Conservation (phyloP, 176 grass and related monocot genomes). For the Aegilops sharonensis region DNA sequence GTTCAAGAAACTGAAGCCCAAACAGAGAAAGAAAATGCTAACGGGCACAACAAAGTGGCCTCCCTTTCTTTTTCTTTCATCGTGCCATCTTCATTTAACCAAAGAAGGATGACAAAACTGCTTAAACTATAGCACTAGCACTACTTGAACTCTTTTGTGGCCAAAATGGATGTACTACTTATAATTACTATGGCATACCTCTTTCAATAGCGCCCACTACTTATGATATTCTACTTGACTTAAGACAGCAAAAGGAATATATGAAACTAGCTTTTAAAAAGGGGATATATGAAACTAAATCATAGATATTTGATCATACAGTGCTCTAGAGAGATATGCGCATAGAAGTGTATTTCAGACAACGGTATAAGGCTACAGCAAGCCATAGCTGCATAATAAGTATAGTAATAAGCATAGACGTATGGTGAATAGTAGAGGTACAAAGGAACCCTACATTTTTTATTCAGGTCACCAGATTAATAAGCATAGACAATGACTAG, state of each 20-base stretch:
- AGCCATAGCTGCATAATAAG: background rate
- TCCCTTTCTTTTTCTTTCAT: background rate
- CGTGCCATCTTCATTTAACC: background rate
- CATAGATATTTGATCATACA: background rate
- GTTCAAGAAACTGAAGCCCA: background rate
- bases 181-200: background rate
- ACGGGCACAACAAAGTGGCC: background rate
- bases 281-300: background rate
- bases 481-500: background rate
- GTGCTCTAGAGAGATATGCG: background rate
- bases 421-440: background rate
- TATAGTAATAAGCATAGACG: background rate
- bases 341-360: background rate
- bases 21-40: background rate
- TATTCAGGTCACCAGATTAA: background rate
- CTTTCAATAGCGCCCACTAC: background rate
- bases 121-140: background rate
- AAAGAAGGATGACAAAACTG: background rate
- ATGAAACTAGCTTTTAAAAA: background rate
- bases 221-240: background rate
- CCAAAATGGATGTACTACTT: background rate
- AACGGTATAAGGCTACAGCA: background rate
- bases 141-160: background rate
- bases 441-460: background rate
- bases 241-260: background rate